Evolutionary conservation across 202 grass and related monocot species (phyloP).

Genomic region (Saccharum hybrid): DNA sequence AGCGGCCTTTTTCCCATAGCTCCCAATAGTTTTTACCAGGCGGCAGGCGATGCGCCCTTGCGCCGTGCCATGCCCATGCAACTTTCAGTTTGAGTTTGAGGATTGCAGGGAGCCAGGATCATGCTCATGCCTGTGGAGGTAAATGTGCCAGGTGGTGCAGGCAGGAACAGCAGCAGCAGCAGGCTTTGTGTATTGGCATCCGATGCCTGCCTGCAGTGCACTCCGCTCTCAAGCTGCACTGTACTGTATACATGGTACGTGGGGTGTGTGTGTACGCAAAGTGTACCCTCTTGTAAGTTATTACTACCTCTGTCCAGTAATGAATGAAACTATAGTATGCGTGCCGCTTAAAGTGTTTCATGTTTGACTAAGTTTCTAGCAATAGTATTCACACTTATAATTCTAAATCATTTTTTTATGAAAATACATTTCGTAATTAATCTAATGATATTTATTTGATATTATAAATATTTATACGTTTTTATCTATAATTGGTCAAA

Average conservation of each 20-base stretch:
- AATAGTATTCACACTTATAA: too few species aligned
- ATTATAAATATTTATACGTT: too few species aligned
- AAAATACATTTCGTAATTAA: too few species aligned
- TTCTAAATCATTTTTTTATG: too few species aligned
- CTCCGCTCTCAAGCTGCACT: neutral
- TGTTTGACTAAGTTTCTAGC: too few species aligned
- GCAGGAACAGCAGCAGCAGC: neutral
- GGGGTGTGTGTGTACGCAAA: neutral
- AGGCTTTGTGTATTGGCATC: conserved; percentile 1
- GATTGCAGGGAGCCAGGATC: neutral
- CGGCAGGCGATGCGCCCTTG: too few species aligned
- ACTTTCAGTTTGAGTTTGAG: neutral
- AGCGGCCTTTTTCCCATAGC: neutral
- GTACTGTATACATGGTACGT: neutral
- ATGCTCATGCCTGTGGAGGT: neutral
- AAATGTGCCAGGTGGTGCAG: conserved; percentile 33
- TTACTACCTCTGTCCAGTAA: too few species aligned
- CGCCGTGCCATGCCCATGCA: neutral
- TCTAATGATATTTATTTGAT: too few species aligned
- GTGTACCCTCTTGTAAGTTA: neutral
- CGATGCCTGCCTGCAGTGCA: neutral
- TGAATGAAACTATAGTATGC: too few species aligned
- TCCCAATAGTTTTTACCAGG: neutral
- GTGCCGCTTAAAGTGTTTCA: too few species aligned
- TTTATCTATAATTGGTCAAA: too few species aligned